Percentiles rank a stretch among this genome's conserved stretches.
Conservation (phyloP, 371 early-diverging fungal genomes). For the Mycotypha africana region DNA sequence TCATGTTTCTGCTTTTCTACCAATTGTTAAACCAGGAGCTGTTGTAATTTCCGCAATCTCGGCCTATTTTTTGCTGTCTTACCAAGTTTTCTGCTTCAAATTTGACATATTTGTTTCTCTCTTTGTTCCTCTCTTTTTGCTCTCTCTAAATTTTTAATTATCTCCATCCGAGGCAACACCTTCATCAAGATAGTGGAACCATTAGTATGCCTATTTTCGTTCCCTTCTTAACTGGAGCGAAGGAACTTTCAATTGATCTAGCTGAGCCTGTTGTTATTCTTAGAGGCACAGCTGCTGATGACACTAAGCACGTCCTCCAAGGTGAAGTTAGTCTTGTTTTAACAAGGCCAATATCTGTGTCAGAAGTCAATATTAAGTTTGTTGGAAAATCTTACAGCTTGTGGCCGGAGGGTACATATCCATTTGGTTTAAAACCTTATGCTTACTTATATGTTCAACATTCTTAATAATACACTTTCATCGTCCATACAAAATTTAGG, state of each 20-base stretch:
- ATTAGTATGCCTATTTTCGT: slow-evolving; percentile 26
- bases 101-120: too few species aligned
- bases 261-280: slow-evolving; percentile 40
- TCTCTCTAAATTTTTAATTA: not conserved
- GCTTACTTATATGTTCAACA: too few species aligned
- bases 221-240: slow-evolving; percentile 35
- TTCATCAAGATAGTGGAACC: not conserved
- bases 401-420: slow-evolving; percentile 53
- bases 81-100: too few species aligned
- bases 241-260: slow-evolving; percentile 40
- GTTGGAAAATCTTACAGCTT: slow-evolving; percentile 33
- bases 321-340: slow-evolving; percentile 40
- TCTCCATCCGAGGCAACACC: not conserved
- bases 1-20: too few species aligned
- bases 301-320: slow-evolving; percentile 28
- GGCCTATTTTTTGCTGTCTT: too few species aligned
- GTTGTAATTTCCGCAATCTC: too few species aligned
- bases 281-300: slow-evolving; percentile 27
- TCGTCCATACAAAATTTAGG: too few species aligned
- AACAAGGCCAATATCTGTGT: slow-evolving; percentile 25
- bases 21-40: too few species aligned
- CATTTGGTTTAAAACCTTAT: not conserved
- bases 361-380: slow-evolving; percentile 28
- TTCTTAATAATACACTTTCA: too few species aligned
- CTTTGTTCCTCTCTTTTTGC: not conserved